Percentiles rank a stretch among this genome's conserved stretches.
phyloP scores from a whole-genome alignment of 257 asterid genomes.

The Jasminum sambac region DNA sequence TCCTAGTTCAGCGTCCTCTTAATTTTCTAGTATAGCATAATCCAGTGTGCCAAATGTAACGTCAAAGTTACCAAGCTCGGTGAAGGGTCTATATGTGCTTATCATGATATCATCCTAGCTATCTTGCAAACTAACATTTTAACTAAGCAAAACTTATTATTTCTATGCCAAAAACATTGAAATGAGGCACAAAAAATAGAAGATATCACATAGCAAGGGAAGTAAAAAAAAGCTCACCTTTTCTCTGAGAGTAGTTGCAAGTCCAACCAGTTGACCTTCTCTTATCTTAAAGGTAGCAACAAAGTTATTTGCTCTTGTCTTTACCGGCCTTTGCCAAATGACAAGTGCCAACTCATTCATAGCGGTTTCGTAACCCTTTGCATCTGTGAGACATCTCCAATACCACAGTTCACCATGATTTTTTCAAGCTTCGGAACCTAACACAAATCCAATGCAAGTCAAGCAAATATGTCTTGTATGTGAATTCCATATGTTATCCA shows the following conservation, averaged over 20 bases:
- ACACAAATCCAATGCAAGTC: slow-evolving; percentile 15
- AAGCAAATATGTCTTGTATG: no score
- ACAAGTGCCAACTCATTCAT: slow-evolving; percentile 84
- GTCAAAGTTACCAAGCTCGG: not conserved
- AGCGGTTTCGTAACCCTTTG: slow-evolving; percentile 96
- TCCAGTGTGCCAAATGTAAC: not conserved
- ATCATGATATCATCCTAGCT: not conserved
- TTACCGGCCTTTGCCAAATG: slow-evolving; percentile 89
- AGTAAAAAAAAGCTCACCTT: slow-evolving; percentile 41
- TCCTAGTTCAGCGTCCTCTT: not conserved
- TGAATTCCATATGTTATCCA: no score
- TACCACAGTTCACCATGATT: slow-evolving; percentile 96
- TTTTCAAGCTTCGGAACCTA: slow-evolving; percentile 87
- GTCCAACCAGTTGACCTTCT: slow-evolving; percentile 87
- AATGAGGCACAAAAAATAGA: not conserved
- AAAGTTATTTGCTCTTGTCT: slow-evolving; percentile 88
- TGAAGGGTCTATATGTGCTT: not conserved
- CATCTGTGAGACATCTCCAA: slow-evolving; percentile 99
- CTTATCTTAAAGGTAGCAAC: slow-evolving; percentile 90
- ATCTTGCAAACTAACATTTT: not conserved
- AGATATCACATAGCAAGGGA: not conserved
- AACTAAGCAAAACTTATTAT: not conserved
- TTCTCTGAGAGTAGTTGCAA: slow-evolving; percentile 92
- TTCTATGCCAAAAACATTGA: slow-evolving; percentile 4
- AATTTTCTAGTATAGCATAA: not conserved